Base-by-base conservation (phyloP, 345 rosid genomes). In the Psidium guajava region DNA sequence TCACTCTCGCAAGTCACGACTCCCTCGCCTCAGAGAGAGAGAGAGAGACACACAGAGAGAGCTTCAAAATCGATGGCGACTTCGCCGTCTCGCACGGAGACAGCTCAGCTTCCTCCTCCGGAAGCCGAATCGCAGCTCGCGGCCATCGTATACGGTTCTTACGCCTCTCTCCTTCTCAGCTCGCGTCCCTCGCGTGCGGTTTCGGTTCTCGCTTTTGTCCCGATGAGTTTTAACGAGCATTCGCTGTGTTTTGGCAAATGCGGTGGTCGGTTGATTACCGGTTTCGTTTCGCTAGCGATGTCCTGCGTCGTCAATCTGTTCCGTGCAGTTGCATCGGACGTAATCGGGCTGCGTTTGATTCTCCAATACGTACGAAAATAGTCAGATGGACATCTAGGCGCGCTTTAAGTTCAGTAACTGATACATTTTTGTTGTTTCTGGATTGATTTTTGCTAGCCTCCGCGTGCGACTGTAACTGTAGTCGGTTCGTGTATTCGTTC, bases 81-180 rank as follows among this genome's bases (percentile, higher is more conserved):
- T 83, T 88, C 94, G 85, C 88, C 91, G 21, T 85, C 92, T 59
- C 90, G 85, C 61, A 27, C 84, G 57, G 91, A 86, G 53, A 87
- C 87, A 90, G 86, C 40, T 15, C 87, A 83, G 24, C 85, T 87
- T 81, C 89, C 83, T 85, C 59, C 89, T 73, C 54, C 85, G 61
- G 91, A 92, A 85, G 86, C 92, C 49, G 99, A 93, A 64, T 96
- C 96, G 64, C 92, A 87, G 86, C 93, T 94, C 22, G 86, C 97
- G 11, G 89, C 96, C 88, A 89, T 95, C 84, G 87, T 96, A 84
- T 92, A 86, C 84, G 98, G 99, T 96, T 86, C 84, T 86, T 84
- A 86, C 56, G 14, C 54, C 81, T 69, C 47, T 44, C 44, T 81
- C 64, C n/a, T 25, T 80, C 82, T 42, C 8, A 21, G 28, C 51